Evolutionary conservation across 1,284 basidiomycete genomes (phyloP), one percentile per base, ranked within the genome.

Genomic region (Ustilago xerochloae): DNA sequence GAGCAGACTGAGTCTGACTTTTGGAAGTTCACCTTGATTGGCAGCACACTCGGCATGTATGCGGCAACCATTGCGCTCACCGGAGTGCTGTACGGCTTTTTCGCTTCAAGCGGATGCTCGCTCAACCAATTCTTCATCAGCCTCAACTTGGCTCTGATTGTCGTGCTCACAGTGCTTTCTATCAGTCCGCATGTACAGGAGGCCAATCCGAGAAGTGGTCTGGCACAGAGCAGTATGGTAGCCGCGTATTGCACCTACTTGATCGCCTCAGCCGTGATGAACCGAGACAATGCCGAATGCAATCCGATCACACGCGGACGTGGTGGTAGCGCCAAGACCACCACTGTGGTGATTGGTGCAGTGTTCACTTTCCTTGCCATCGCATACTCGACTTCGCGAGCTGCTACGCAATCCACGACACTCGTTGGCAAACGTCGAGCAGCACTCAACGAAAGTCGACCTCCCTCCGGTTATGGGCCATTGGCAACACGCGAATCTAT

Each of bases 311-410:
- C 89, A 30, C 87, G 89, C 49, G 87, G 87, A 12, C 86, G 87
- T 18, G 88, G 87, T 3, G 88, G 87, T 74, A 90, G 87, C 49
- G 92, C 94, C 1, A 90, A 91, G 70, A 94, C 91, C 22, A 94
- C 93, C 3, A 92, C 93, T 1, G 90, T 96, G 32, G 88, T 98
- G 26, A 87, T 98, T 43, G 97, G 96, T 43, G 97, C 93, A 5
- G 85, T 94, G 15, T 97, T 99, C 86, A 99, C 96, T 1, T 98
- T 99, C 88, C 86, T 98, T 47, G 95, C 97, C 3, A 97, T 99
- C 77, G 96, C 97, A 10, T 99, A 98, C 84, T 97, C 94, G 22
- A 99, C 96, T 0, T 93, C 91, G 22, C 89, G 97, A 47, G 96
- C 97, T 2, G 96, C 97, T 7, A 99, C 96, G 0, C 94, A 97